Base-by-base conservation (phyloP, 129 eudicot species). In the Saussurea involucrata region DNA sequence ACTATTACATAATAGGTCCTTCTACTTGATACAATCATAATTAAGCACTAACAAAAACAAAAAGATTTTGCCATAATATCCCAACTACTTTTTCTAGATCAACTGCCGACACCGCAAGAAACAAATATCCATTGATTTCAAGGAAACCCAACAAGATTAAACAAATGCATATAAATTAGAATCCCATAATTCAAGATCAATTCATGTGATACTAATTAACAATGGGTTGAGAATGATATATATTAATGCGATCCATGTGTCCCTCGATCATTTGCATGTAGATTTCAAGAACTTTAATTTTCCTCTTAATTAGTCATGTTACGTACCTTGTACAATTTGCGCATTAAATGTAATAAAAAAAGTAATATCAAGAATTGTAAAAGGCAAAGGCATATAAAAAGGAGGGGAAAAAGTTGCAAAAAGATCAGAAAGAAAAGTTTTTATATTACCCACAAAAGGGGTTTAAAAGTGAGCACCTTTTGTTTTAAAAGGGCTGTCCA, bases 401-500 rank as follows among this genome's bases (percentile, higher is more conserved):
- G 76, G 84, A 24, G 71, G 75, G 31, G 15, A 49, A 66, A 80
- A 81, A 81, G 84, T 74, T 74, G 71, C 71, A 68, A 8, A 68
- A 68, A 68, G 72, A 68, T 68, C 72, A 53, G 63, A 70, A 84
- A 64, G 75, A 70, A 73, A 84, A 78, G 81, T 72, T 80, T 76
- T 75, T 83, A 81, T 80, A 85, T 68, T 75, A 86, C 86, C 84
- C 92, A 87, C 86, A 87, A 86, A 82, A 81, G 91, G 72, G 87
- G 27, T 81, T 76, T 79, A 90, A 90, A 88, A 86, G 87, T 60
- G 73, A 73, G 58, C 74, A 81, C 64, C 91, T 89, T 86, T 91
- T 83, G 87, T 88, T 84, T 85, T 71, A 86, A 91, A 91, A 91
- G 94, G 97, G 90, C 86, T 68, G 97, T 91, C 97, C 97, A 91